Percentiles rank a stretch among this genome's conserved stretches.
phyloP scores from a whole-genome alignment of 2,329 filamentous ascomycete genomes.

The Orbilia ellipsospora region DNA sequence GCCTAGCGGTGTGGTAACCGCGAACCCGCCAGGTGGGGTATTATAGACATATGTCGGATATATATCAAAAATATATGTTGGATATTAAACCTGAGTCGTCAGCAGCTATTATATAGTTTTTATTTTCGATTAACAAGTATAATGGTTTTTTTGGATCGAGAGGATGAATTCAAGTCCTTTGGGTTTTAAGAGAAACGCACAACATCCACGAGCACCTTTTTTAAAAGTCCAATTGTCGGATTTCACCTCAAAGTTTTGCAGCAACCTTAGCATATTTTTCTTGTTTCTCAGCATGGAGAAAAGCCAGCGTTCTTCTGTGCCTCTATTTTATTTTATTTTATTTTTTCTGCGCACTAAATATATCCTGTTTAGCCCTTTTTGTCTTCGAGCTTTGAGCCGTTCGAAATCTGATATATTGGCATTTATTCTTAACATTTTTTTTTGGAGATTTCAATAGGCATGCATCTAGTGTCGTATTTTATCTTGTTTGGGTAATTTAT shows the following conservation, averaged over 20 bases:
- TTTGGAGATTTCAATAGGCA: slow-evolving; percentile 3
- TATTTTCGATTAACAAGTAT: background rate
- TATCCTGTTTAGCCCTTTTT: slow-evolving; percentile 37
- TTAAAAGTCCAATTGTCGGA: no score
- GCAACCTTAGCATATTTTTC: background rate
- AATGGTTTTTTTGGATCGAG: background rate
- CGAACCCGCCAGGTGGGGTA: slow-evolving; percentile 50
- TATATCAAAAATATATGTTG: slow-evolving; percentile 18
- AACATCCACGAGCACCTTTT: no score
- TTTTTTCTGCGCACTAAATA: background rate
- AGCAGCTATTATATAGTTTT: background rate
- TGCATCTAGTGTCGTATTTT: background rate
- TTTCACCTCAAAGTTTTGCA: no score
- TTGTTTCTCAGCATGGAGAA: slow-evolving; percentile 25
- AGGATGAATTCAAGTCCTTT: no score
- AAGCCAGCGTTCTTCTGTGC: slow-evolving; percentile 49
- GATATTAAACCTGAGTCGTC: background rate
- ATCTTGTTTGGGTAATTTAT: background rate
- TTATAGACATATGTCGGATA: slow-evolving; percentile 18
- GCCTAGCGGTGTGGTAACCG: slow-evolving; percentile 43
- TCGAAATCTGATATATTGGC: slow-evolving; percentile 6
- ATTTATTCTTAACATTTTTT: slow-evolving; percentile 9
- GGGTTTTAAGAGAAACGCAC: no score
- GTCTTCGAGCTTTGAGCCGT: slow-evolving; percentile 25
- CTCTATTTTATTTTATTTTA: slow-evolving; percentile 7